These are phyloP conservation scores for Fraxinus floribunda DNA, from an alignment of 305 asterid genomes.

Conservation along the genomic window DNA sequence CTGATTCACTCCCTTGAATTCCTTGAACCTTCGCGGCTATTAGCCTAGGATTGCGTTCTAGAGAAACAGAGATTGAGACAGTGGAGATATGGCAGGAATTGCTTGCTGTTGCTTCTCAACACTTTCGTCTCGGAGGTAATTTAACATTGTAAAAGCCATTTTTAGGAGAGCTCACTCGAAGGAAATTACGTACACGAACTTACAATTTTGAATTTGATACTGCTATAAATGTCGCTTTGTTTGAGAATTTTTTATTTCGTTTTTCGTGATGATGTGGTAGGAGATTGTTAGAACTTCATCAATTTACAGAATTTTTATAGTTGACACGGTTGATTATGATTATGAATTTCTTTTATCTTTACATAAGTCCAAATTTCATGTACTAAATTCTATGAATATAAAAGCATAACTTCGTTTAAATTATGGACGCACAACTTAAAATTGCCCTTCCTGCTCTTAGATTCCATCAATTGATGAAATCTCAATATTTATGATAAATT, in stretches of 20 bases:
- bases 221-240: no score
- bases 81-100: constrained; percentile 55
- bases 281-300: neutral
- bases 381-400: neutral
- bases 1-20: constrained; percentile 47
- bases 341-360: neutral
- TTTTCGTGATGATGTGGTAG: neutral
- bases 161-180: neutral
- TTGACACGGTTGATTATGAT: neutral
- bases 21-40: constrained; percentile 35
- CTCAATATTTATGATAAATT: neutral
- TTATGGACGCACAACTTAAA: neutral
- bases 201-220: neutral
- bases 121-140: constrained; percentile 61
- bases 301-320: neutral
- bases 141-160: neutral
- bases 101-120: constrained; percentile 51
- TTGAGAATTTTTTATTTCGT: neutral
- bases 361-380: neutral
- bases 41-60: constrained; percentile 20
- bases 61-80: constrained; percentile 21
- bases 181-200: neutral
- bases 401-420: neutral
- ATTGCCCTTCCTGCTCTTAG: neutral
- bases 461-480: neutral